Percentiles rank a stretch among this genome's conserved stretches.
phyloP scores from a whole-genome alignment of 1,284 basidiomycete species.

The Fistulina hepatica region DNA sequence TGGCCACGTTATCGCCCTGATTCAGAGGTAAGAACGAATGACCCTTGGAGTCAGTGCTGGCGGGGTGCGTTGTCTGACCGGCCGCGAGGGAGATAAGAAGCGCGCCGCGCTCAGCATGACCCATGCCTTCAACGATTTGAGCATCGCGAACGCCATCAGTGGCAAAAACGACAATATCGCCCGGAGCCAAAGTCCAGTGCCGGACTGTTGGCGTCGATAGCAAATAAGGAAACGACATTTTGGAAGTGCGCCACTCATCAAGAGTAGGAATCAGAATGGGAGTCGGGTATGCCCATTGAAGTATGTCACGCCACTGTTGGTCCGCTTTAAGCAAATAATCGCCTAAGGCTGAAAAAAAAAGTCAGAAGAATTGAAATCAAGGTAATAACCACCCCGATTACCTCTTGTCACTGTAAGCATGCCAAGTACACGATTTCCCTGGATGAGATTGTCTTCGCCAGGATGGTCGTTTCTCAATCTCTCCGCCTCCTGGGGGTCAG shows the following conservation, averaged over 20 bases:
- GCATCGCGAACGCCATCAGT: constrained; percentile 13
- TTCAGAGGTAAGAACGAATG: constrained; percentile 2
- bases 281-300: constrained; percentile 3
- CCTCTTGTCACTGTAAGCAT: constrained; percentile 9
- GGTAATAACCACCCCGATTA: constrained; percentile 1
- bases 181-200: constrained; percentile 7
- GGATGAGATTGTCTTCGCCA: constrained; percentile 5
- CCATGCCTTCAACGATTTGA: constrained; percentile 4
- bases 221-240: constrained; percentile 13
- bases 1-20: constrained; percentile 6
- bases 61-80: constrained; percentile 2
- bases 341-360: constrained; percentile 4
- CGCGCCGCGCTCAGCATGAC: constrained; percentile 6
- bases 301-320: background rate
- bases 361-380: background rate
- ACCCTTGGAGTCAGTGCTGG: too few species aligned
- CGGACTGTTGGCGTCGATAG: constrained; percentile 10
- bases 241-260: too few species aligned
- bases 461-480: constrained; percentile 9
- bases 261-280: background rate
- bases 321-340: constrained; percentile 10
- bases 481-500: constrained; percentile 8
- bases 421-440: constrained; percentile 3
- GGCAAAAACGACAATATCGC: constrained; percentile 12
- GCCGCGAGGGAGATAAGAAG: constrained; percentile 7